Percentiles rank a stretch among this genome's conserved stretches.
phyloP scores from a whole-genome alignment of 495 filamentous ascomycete species.

The Paragyromitra xinjiangensis region DNA sequence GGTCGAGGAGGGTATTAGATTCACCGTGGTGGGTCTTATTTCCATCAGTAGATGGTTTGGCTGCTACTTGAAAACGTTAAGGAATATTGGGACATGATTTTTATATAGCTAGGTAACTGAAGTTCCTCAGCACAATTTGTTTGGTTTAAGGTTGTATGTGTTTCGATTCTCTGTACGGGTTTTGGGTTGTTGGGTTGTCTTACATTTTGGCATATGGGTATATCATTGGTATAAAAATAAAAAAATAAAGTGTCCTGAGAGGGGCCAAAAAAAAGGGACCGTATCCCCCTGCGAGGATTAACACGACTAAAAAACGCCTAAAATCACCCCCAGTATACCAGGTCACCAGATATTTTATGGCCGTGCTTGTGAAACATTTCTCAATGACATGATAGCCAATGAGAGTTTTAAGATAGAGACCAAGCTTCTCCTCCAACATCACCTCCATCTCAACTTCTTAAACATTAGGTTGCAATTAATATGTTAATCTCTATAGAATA shows the following conservation, averaged over 20 bases:
- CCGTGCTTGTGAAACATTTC: too few species aligned
- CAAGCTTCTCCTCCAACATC: too few species aligned
- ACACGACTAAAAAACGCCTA: not conserved
- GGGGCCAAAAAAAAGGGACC: slow-evolving; percentile 21
- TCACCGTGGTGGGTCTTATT: not conserved
- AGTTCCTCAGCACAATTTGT: slow-evolving; percentile 17
- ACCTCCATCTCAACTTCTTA: too few species aligned
- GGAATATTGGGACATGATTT: slow-evolving; percentile 4
- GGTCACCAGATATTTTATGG: too few species aligned
- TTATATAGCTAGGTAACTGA: slow-evolving; percentile 12
- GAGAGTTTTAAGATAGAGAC: too few species aligned
- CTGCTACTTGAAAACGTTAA: slow-evolving; percentile 18
- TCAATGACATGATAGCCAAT: too few species aligned
- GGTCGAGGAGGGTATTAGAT: slow-evolving; percentile 17
- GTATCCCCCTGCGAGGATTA: not conserved
- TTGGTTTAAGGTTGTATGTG: not conserved
- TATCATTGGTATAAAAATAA: slow-evolving; percentile 5
- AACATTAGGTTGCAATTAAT: too few species aligned
- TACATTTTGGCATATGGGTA: not conserved
- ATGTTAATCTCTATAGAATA: too few species aligned
- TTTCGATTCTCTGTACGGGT: not conserved
- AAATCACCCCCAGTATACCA: too few species aligned
- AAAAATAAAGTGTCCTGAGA: slow-evolving; percentile 27
- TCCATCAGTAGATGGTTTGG: not conserved
- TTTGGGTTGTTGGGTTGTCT: not conserved